These are phyloP conservation scores for Seminavis robusta DNA, from an alignment of 108 stramenopile genomes.

Conservation along the genomic window DNA sequence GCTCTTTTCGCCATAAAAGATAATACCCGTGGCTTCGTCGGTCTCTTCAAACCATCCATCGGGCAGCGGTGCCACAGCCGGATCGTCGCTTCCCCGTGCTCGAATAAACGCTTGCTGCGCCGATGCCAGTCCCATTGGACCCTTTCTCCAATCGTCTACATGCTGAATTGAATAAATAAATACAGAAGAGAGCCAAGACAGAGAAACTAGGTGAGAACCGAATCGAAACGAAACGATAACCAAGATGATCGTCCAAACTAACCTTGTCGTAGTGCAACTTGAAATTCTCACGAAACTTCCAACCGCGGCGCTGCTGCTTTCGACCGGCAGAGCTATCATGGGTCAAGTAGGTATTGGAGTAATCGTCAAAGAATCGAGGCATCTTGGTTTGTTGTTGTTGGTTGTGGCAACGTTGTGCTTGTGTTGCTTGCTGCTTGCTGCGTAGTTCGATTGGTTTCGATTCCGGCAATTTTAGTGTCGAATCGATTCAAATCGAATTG, in stretches of 20 bases:
- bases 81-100: slow-evolving; percentile 37
- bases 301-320: slow-evolving; percentile 89
- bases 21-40: slow-evolving; percentile 73
- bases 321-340: slow-evolving; percentile 86
- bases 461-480: too few species aligned
- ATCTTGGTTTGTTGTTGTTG: slow-evolving; percentile 38
- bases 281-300: slow-evolving; percentile 92
- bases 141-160: slow-evolving; percentile 57
- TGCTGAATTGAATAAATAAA: slow-evolving; percentile 32
- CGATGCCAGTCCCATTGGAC: slow-evolving; percentile 81
- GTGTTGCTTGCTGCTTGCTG: too few species aligned
- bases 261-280: slow-evolving; percentile 68
- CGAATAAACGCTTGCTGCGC: slow-evolving; percentile 53
- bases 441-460: too few species aligned
- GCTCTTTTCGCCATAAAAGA: slow-evolving; percentile 58
- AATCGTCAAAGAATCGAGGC: slow-evolving; percentile 93
- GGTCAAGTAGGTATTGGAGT: slow-evolving; percentile 85
- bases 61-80: slow-evolving; percentile 78
- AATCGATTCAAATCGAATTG: too few species aligned
- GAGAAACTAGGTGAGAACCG: not conserved
- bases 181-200: not conserved
- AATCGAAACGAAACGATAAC: not conserved
- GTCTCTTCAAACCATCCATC: slow-evolving; percentile 78
- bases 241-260: slow-evolving; percentile 51
- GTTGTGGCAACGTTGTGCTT: too few species aligned